These are phyloP conservation scores for Microdochium bolleyi DNA, from an alignment of 2,329 filamentous ascomycete genomes.

Conservation along the genomic window DNA sequence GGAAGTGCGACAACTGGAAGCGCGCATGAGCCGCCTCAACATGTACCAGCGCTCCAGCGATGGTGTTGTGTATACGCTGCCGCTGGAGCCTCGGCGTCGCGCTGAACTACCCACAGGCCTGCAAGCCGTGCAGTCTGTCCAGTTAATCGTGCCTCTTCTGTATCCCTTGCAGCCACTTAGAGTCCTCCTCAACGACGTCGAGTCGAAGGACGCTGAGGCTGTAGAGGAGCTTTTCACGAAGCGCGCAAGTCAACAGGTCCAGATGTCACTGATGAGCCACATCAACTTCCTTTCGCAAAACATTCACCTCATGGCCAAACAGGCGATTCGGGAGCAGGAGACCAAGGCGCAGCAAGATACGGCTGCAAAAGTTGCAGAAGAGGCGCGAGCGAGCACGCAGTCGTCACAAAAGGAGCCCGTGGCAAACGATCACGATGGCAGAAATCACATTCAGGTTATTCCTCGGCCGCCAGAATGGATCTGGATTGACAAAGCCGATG, in stretches of 20 bases:
- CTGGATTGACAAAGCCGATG: constrained; percentile 34
- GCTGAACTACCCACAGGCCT: constrained; percentile 53
- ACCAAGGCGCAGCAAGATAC: constrained; percentile 7
- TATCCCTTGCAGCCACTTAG: constrained; percentile 65
- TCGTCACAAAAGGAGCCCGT: constrained; percentile 10
- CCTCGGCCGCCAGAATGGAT: constrained; percentile 73
- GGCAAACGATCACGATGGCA: constrained; percentile 31
- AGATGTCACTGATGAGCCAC: constrained; percentile 62
- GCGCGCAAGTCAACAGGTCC: constrained; percentile 45
- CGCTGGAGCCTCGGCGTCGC: constrained; percentile 57
- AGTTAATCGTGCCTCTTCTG: constrained; percentile 59
- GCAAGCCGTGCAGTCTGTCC: constrained; percentile 53
- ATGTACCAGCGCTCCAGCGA: constrained; percentile 62
- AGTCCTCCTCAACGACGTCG: constrained; percentile 57
- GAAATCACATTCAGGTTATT: constrained; percentile 62
- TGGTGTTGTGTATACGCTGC: constrained; percentile 62
- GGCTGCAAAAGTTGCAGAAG: constrained; percentile 9
- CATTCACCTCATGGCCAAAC: constrained; percentile 57
- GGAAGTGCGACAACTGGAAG: constrained; percentile 66
- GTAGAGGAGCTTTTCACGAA: constrained; percentile 59
- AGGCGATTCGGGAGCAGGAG: constrained; percentile 23
- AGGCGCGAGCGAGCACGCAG: constrained; percentile 7
- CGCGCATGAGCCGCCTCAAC: constrained; percentile 61
- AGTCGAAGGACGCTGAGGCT: constrained; percentile 49
- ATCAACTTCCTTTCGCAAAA: constrained; percentile 69